Conservation (phyloP, 2,329 filamentous ascomycete genomes). For the Elsinoe australis region DNA sequence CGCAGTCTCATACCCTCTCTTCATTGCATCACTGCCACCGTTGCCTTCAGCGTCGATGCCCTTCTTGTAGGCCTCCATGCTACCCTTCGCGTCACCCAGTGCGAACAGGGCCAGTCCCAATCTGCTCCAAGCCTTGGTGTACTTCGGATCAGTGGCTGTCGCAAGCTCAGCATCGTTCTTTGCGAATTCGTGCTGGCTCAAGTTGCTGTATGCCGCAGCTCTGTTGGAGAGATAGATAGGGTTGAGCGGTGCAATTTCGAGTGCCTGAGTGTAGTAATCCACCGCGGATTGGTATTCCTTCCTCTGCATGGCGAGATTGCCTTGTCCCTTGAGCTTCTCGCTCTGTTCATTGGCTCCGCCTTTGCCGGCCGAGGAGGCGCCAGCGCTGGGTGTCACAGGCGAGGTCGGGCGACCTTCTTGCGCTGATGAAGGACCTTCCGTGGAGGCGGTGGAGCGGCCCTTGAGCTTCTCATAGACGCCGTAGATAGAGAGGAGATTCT, state of each 20-base stretch:
- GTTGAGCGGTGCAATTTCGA: slow-evolving; percentile 73
- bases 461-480: slow-evolving; percentile 93
- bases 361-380: slow-evolving; percentile 37
- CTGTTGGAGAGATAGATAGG: slow-evolving; percentile 97
- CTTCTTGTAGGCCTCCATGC: slow-evolving; percentile 88
- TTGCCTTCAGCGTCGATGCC: slow-evolving; percentile 92
- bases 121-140: slow-evolving; percentile 95
- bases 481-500: slow-evolving; percentile 87
- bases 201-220: slow-evolving; percentile 83
- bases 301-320: slow-evolving; percentile 89
- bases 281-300: slow-evolving; percentile 84
- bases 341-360: slow-evolving; percentile 60
- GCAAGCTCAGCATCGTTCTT: slow-evolving; percentile 85
- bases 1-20: slow-evolving; percentile 91
- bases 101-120: slow-evolving; percentile 87
- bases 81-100: slow-evolving; percentile 79
- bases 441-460: slow-evolving; percentile 48
- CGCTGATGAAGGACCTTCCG: slow-evolving; percentile 37
- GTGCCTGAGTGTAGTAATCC: slow-evolving; percentile 78
- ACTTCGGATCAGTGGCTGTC: slow-evolving; percentile 77
- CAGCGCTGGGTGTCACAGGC: slow-evolving; percentile 38
- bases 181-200: slow-evolving; percentile 75
- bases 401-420: slow-evolving; percentile 24
- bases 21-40: slow-evolving; percentile 94
- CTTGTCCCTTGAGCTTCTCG: slow-evolving; percentile 79